Conservation (phyloP, 345 rosid genomes). For the Ricinus communis region DNA sequence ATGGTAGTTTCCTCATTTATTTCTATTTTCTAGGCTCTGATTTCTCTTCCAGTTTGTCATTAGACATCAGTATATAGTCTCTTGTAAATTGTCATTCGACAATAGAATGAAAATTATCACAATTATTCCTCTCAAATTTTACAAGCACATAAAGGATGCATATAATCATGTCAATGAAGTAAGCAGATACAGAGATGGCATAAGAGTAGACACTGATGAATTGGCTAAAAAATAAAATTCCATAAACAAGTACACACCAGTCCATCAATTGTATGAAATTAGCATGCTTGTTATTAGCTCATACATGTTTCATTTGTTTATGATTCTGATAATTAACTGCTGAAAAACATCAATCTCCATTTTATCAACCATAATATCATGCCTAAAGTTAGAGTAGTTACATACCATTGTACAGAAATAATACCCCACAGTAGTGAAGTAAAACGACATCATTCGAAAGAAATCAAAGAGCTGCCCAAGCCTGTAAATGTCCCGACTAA, state of each 20-base stretch:
- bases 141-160: too few species aligned
- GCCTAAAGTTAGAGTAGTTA: not conserved
- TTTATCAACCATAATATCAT: not conserved
- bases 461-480: conserved; percentile 98
- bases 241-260: not conserved
- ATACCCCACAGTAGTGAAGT: conserved; percentile 93
- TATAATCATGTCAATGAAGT: not conserved
- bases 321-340: not conserved
- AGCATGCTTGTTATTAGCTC: not conserved
- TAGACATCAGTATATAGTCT: too few species aligned
- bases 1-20: too few species aligned
- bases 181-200: not conserved
- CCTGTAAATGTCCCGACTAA: conserved; percentile 95
- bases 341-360: not conserved
- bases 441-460: conserved; percentile 95
- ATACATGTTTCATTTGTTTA: not conserved
- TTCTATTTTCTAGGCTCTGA: too few species aligned
- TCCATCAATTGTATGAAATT: not conserved
- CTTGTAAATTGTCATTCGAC: too few species aligned
- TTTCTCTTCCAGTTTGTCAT: too few species aligned
- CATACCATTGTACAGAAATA: conserved; percentile 94
- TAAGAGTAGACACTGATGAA: not conserved
- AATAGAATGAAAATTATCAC: too few species aligned
- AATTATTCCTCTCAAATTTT: too few species aligned
- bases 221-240: not conserved